Conservation (phyloP, 140 eudicot genomes). For the Anethum foeniculum region DNA sequence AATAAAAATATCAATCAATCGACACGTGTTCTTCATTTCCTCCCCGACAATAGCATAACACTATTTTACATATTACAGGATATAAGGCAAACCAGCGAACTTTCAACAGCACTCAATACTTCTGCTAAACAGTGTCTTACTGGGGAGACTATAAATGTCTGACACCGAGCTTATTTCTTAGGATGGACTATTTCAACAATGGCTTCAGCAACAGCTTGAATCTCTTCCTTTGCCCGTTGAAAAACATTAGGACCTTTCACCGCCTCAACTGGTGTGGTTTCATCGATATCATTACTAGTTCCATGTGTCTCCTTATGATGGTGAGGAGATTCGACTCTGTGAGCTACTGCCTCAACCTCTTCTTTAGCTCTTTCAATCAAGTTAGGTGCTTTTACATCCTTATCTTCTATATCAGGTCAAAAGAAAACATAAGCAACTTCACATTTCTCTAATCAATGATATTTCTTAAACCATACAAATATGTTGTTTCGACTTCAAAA, state of each 20-base stretch:
- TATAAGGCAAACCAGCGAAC: not conserved
- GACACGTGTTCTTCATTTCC: not conserved
- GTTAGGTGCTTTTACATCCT: conserved; percentile 40
- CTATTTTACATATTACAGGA: not conserved
- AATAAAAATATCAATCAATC: not conserved
- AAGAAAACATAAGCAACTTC: not conserved
- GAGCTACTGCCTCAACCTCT: conserved; percentile 20
- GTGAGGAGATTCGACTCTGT: conserved; percentile 31
- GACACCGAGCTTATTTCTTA: conserved; percentile 31
- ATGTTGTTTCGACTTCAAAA: not conserved
- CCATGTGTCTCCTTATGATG: conserved; percentile 91
- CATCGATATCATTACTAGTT: conserved; percentile 62
- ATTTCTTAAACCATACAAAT: not conserved
- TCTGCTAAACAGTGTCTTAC: not conserved
- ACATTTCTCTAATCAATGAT: not conserved
- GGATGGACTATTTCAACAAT: conserved; percentile 46
- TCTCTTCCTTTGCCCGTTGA: conserved; percentile 67
- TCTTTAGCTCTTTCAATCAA: conserved; percentile 43
- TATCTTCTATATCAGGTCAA: conserved; percentile 13
- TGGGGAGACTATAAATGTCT: not conserved
- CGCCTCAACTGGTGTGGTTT: conserved; percentile 50
- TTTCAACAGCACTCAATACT: not conserved
- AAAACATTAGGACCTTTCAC: conserved; percentile 73
- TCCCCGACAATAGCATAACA: not conserved
- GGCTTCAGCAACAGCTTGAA: conserved; percentile 77